Conservation (phyloP, 1,284 basidiomycete genomes). For the Heterobasidion parviporum region DNA sequence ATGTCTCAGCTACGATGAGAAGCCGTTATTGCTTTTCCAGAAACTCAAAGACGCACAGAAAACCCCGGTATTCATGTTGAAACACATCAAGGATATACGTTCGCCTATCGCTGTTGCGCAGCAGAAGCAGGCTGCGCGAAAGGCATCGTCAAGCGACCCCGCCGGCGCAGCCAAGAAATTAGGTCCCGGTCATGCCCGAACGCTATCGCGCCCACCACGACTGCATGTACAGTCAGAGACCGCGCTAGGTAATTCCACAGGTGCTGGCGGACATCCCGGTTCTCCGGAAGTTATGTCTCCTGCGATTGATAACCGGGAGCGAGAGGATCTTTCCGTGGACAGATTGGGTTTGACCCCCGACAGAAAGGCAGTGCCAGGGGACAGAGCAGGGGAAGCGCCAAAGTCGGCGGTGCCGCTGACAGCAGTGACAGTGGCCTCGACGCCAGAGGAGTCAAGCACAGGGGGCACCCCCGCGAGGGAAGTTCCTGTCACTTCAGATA, state of each 20-base stretch:
- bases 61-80: slow-evolving; percentile 97
- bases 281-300: slow-evolving; percentile 75
- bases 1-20: slow-evolving; percentile 96
- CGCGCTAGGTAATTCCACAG: slow-evolving; percentile 35
- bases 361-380: neutral
- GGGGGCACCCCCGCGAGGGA: slow-evolving; percentile 28
- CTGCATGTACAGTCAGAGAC: slow-evolving; percentile 50
- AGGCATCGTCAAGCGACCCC: slow-evolving; percentile 40
- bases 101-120: slow-evolving; percentile 93
- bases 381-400: slow-evolving; percentile 5
- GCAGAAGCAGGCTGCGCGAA: slow-evolving; percentile 84
- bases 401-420: slow-evolving; percentile 13
- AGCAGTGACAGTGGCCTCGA: slow-evolving; percentile 6
- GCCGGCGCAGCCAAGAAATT: slow-evolving; percentile 15
- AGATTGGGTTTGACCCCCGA: slow-evolving; percentile 3
- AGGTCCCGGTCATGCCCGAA: slow-evolving; percentile 7
- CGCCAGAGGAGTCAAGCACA: slow-evolving; percentile 17
- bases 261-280: slow-evolving; percentile 48
- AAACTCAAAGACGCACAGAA: slow-evolving; percentile 96
- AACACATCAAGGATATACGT: slow-evolving; percentile 97
- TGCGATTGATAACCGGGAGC: slow-evolving; percentile 36
- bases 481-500: slow-evolving; percentile 49
- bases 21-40: slow-evolving; percentile 93
- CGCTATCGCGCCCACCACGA: slow-evolving; percentile 43
- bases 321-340: slow-evolving; percentile 13